phyloP scores from a whole-genome alignment of 371 early-diverging fungal species.

The Mortierella sp. region DNA sequence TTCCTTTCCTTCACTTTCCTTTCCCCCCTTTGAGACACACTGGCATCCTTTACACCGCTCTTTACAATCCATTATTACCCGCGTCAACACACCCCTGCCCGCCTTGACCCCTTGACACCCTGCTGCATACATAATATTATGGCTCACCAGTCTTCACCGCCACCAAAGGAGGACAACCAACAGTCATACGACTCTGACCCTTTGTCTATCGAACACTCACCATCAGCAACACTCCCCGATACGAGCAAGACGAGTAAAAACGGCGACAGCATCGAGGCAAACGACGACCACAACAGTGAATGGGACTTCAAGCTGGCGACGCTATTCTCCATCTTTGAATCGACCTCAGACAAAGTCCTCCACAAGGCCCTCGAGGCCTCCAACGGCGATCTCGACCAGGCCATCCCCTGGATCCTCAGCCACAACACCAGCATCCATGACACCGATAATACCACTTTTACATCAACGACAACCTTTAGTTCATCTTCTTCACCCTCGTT shows the following conservation, averaged over 20 bases:
- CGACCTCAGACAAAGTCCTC: conserved; percentile 26
- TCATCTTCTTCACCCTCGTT: neutral
- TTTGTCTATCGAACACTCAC: neutral
- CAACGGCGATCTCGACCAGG: conserved; percentile 42
- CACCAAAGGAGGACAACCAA: neutral
- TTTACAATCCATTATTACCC: too few species aligned
- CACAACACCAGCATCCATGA: conserved; percentile 2
- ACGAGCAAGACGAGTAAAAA: neutral
- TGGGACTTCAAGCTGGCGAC: conserved; percentile 54
- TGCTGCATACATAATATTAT: neutral
- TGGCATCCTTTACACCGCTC: neutral
- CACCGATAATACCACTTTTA: too few species aligned
- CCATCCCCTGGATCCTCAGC: conserved; percentile 44
- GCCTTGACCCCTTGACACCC: neutral
- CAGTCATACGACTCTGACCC: neutral
- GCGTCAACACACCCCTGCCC: neutral
- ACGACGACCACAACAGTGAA: neutral
- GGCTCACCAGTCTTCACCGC: neutral
- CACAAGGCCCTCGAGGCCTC: conserved; percentile 28
- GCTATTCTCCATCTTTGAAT: conserved; percentile 50
- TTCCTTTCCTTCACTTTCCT: neutral
- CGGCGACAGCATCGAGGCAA: too few species aligned
- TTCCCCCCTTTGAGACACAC: neutral
- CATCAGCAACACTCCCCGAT: neutral
- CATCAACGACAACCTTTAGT: neutral